Percentiles rank a stretch among this genome's conserved stretches.
These are phyloP conservation scores for Globisporangium apiculatum DNA, from an alignment of 352 stramenopile species.

Conservation along the genomic window DNA sequence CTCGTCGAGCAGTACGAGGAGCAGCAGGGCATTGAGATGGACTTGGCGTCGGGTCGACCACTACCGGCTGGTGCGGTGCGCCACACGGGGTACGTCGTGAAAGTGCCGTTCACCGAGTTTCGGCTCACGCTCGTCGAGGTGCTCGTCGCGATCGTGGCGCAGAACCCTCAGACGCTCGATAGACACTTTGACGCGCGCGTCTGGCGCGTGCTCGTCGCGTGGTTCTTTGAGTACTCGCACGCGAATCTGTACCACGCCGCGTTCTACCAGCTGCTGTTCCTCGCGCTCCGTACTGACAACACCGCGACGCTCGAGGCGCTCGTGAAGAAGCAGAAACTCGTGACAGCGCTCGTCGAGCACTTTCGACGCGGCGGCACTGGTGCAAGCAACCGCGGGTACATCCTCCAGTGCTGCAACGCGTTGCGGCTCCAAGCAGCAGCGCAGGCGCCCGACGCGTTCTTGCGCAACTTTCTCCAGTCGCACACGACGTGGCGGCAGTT, in stretches of 20 bases:
- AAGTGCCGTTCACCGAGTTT: constrained; percentile 87
- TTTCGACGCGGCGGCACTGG: constrained; percentile 51
- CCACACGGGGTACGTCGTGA: constrained; percentile 85
- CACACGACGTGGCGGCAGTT: constrained; percentile 82
- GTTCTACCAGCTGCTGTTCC: constrained; percentile 89
- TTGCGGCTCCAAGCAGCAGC: constrained; percentile 85
- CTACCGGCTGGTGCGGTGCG: constrained; percentile 58
- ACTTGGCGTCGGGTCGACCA: constrained; percentile 44
- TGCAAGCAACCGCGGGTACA: constrained; percentile 83
- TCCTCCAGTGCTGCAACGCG: constrained; percentile 85
- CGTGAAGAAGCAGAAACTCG: constrained; percentile 85
- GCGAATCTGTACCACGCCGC: constrained; percentile 88
- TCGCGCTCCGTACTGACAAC: constrained; percentile 82
- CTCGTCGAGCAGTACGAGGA: constrained; percentile 71
- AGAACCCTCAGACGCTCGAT: constrained; percentile 64
- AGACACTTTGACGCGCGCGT: constrained; percentile 76
- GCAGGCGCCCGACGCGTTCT: constrained; percentile 81
- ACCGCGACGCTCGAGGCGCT: constrained; percentile 71
- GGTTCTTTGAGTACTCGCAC: constrained; percentile 90
- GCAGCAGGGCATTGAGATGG: constrained; percentile 77
- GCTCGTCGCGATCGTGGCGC: constrained; percentile 78
- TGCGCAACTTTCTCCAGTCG: constrained; percentile 86
- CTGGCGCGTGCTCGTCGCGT: constrained; percentile 81
- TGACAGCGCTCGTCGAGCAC: constrained; percentile 79
- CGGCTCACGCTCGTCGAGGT: constrained; percentile 79